phyloP scores from a whole-genome alignment of 2,329 filamentous ascomycete species.

The Epichloe scottii region DNA sequence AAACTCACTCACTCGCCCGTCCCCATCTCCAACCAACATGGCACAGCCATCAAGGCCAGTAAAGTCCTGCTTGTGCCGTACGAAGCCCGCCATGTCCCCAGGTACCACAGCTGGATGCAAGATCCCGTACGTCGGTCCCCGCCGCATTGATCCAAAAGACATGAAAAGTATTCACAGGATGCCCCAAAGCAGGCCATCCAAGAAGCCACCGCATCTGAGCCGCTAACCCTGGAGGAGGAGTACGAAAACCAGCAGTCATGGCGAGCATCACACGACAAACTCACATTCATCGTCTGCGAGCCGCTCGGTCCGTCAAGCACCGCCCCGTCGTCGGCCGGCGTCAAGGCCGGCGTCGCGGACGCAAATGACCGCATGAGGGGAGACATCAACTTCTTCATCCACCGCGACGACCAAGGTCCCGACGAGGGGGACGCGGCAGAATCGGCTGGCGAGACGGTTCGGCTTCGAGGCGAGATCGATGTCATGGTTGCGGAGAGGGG shows the following conservation, averaged over 20 bases:
- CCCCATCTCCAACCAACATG: background rate
- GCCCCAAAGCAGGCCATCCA: slow-evolving; percentile 49
- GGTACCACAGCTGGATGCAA: slow-evolving; percentile 88
- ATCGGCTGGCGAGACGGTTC: slow-evolving; percentile 1
- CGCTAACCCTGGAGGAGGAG: slow-evolving; percentile 67
- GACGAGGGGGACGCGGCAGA: slow-evolving; percentile 9
- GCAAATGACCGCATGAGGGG: slow-evolving; percentile 48
- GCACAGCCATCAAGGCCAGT: slow-evolving; percentile 51
- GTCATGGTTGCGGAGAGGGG: slow-evolving; percentile 64
- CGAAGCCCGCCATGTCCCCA: slow-evolving; percentile 63
- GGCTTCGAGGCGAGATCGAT: slow-evolving; percentile 60
- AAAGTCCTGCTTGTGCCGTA: slow-evolving; percentile 73
- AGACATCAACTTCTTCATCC: slow-evolving; percentile 73
- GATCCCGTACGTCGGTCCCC: slow-evolving; percentile 39
- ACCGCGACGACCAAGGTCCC: slow-evolving; percentile 12
- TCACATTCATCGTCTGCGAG: slow-evolving; percentile 79
- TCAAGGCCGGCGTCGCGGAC: slow-evolving; percentile 37
- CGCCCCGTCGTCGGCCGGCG: slow-evolving; percentile 1
- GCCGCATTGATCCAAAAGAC: slow-evolving; percentile 4
- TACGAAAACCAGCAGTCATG: slow-evolving; percentile 84
- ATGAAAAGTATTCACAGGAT: slow-evolving; percentile 4
- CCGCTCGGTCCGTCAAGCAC: slow-evolving; percentile 18
- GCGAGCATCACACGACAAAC: slow-evolving; percentile 69
- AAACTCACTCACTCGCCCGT: background rate
- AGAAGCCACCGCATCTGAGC: slow-evolving; percentile 77